Conservation (phyloP, 2,329 filamentous ascomycete species). For the Karstenula rhodostoma region DNA sequence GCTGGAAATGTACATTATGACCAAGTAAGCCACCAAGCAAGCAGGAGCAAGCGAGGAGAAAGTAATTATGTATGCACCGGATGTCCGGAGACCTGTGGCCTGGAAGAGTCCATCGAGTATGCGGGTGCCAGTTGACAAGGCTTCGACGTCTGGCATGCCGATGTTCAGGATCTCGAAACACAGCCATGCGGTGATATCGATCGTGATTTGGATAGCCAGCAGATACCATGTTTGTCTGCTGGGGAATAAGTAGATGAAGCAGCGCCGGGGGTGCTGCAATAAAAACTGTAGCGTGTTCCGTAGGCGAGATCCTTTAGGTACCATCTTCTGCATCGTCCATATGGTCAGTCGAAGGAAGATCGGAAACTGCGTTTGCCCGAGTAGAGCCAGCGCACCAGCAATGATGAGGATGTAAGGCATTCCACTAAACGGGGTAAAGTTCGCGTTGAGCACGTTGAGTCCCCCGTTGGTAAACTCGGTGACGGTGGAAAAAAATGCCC, state of each 20-base stretch:
- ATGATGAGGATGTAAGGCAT: slow-evolving; percentile 57
- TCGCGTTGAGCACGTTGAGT: slow-evolving; percentile 64
- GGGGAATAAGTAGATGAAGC: slow-evolving; percentile 72
- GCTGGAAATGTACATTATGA: slow-evolving; percentile 73
- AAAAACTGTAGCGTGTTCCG: slow-evolving; percentile 64
- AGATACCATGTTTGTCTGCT: slow-evolving; percentile 66
- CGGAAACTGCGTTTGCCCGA: slow-evolving; percentile 66
- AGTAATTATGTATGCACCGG: slow-evolving; percentile 71
- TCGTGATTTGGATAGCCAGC: slow-evolving; percentile 64
- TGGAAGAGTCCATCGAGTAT: slow-evolving; percentile 58
- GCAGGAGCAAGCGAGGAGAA: slow-evolving; percentile 65
- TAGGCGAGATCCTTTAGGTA: slow-evolving; percentile 50
- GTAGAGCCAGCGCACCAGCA: slow-evolving; percentile 59
- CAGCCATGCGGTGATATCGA: slow-evolving; percentile 71
- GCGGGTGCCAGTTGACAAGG: slow-evolving; percentile 62
- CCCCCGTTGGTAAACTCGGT: slow-evolving; percentile 64
- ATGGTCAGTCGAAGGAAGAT: slow-evolving; percentile 66
- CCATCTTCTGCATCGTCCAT: slow-evolving; percentile 63
- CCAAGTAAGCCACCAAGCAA: slow-evolving; percentile 66
- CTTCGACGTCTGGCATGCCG: slow-evolving; percentile 64
- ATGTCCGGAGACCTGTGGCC: slow-evolving; percentile 66
- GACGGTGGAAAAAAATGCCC: slow-evolving; percentile 53
- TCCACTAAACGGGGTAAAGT: slow-evolving; percentile 67
- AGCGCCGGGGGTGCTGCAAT: slow-evolving; percentile 68
- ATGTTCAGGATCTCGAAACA: slow-evolving; percentile 72